phyloP scores from a whole-genome alignment of 345 rosid genomes.

The Arabis hirsuta region DNA sequence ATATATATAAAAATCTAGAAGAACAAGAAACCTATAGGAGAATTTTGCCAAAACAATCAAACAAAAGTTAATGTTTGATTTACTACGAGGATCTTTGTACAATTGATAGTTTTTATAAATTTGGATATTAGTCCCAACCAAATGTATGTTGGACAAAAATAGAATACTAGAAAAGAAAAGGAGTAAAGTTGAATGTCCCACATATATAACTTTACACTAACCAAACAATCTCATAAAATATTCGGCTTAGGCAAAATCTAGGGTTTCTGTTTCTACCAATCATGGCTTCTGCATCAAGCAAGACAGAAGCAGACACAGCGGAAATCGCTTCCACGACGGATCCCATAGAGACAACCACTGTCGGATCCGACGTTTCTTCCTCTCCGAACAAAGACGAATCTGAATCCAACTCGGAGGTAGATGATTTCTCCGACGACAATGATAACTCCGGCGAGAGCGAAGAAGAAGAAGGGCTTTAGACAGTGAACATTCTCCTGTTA shows the following conservation, averaged over 20 bases:
- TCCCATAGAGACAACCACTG: background rate
- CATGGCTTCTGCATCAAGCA: conserved; percentile 8
- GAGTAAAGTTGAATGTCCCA: too few species aligned
- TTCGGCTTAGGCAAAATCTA: conserved; percentile 4
- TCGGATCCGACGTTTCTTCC: background rate
- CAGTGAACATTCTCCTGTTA: too few species aligned
- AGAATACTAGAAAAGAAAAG: too few species aligned
- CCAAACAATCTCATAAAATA: too few species aligned
- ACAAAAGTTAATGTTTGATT: too few species aligned
- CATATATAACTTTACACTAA: too few species aligned
- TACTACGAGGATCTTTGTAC: too few species aligned
- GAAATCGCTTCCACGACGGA: background rate
- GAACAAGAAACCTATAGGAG: background rate
- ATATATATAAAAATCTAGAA: background rate
- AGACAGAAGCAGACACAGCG: background rate
- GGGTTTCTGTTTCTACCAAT: background rate
- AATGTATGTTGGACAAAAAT: too few species aligned
- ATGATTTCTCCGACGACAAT: background rate
- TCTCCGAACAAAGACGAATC: background rate
- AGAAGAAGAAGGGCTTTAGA: background rate
- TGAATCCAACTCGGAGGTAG: background rate
- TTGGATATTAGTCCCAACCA: too few species aligned
- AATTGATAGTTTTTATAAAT: too few species aligned
- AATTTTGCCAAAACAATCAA: too few species aligned
- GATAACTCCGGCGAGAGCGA: background rate